Conservation (phyloP, 169 alveolate genomes). For the Plasmodium relictum region DNA sequence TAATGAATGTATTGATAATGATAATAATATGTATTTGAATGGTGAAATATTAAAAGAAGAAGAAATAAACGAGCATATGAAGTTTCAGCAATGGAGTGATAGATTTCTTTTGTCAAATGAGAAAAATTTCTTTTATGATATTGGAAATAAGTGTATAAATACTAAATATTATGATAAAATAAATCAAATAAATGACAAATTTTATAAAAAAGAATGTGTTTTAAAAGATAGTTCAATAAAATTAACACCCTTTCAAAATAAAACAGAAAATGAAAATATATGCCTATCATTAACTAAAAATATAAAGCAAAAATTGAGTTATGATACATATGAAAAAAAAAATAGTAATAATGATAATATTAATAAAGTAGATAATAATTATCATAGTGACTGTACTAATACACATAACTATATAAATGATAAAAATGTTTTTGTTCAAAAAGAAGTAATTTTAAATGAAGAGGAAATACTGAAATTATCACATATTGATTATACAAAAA, state of each 20-base stretch:
- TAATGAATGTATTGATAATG: neutral
- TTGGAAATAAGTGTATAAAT: conserved; percentile 32
- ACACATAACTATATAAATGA: neutral
- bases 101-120: conserved; percentile 21
- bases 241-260: conserved; percentile 25
- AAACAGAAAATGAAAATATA: conserved; percentile 12
- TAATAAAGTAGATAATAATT: neutral
- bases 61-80: conserved; percentile 73
- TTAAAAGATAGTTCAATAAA: conserved; percentile 22
- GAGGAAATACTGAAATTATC: conserved; percentile 24
- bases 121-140: conserved; percentile 27
- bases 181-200: conserved; percentile 41
- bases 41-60: conserved; percentile 74
- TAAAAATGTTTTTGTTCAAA: neutral
- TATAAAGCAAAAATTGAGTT: conserved; percentile 34
- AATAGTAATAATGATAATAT: neutral
- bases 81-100: conserved; percentile 76
- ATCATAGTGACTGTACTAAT: neutral
- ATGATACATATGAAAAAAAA: conserved; percentile 1
- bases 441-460: conserved; percentile 16
- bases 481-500: conserved; percentile 14
- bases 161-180: conserved; percentile 54
- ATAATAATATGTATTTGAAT: conserved; percentile 4
- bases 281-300: conserved; percentile 27
- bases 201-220: conserved; percentile 25